Evolutionary conservation across 176 grass and related monocot genomes (phyloP).

Genomic region (Microstegium vimineum): DNA sequence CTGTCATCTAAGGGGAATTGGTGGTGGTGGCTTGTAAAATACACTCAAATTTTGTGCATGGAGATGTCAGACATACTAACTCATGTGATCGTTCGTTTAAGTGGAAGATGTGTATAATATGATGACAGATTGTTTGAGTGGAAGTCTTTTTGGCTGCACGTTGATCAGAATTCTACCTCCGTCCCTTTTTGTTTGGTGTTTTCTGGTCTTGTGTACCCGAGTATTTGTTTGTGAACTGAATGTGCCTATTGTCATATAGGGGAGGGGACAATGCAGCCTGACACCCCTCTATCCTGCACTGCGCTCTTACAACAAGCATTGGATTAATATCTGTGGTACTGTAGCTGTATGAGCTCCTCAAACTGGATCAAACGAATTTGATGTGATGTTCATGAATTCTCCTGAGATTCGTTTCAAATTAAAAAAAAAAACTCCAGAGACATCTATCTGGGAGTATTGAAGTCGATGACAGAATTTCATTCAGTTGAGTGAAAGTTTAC

Average conservation of each 20-base stretch:
- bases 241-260: background rate
- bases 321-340: too few relatives aligned
- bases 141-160: background rate
- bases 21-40: slow-evolving; percentile 31
- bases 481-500: background rate
- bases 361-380: background rate
- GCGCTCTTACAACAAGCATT: too few relatives aligned
- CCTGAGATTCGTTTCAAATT: too few relatives aligned
- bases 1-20: background rate
- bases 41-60: slow-evolving; percentile 30
- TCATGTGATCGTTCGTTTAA: background rate
- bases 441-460: background rate
- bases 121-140: slow-evolving; percentile 10
- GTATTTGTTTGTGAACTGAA: background rate
- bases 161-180: background rate
- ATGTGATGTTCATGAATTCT: background rate
- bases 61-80: background rate
- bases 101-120: slow-evolving; percentile 15
- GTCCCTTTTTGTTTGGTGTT: background rate
- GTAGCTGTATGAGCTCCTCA: background rate
- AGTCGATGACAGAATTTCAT: background rate
- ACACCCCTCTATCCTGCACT: too few relatives aligned
- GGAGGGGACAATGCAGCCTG: too few relatives aligned
- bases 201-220: background rate
- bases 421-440: too few relatives aligned